Conservation (phyloP, 352 stramenopile genomes). For the Globisporangium emineosum region DNA sequence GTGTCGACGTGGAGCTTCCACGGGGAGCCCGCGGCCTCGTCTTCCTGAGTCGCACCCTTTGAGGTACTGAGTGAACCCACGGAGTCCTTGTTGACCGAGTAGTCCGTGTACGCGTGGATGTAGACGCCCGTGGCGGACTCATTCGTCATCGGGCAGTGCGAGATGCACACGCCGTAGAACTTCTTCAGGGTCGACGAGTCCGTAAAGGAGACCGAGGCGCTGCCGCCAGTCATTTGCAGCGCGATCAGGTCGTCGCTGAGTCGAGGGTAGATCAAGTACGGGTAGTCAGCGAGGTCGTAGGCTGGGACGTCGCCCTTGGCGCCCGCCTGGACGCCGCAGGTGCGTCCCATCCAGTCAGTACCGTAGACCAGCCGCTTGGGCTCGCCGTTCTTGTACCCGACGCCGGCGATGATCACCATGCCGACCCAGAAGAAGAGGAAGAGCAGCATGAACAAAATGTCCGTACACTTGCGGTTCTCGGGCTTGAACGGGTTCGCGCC, state of each 20-base stretch:
- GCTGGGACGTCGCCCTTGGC: slow-evolving; percentile 39
- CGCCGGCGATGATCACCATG: slow-evolving; percentile 65
- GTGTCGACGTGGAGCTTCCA: slow-evolving; percentile 66
- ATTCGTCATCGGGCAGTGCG: slow-evolving; percentile 49
- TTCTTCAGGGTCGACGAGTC: slow-evolving; percentile 30
- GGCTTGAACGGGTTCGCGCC: slow-evolving; percentile 65
- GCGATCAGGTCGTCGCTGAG: slow-evolving; percentile 54
- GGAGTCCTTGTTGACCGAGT: slow-evolving; percentile 28
- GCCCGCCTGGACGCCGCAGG: slow-evolving; percentile 50
- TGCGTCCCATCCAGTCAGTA: slow-evolving; percentile 67
- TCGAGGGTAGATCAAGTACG: slow-evolving; percentile 70
- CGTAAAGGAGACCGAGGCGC: slow-evolving; percentile 15
- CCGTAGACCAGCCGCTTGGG: slow-evolving; percentile 76
- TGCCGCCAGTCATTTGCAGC: slow-evolving; percentile 16
- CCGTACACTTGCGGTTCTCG: slow-evolving; percentile 72
- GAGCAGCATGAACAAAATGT: slow-evolving; percentile 62
- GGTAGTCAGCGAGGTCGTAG: slow-evolving; percentile 68
- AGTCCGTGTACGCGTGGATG: slow-evolving; percentile 63
- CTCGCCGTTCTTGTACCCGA: slow-evolving; percentile 64
- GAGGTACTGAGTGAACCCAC: slow-evolving; percentile 32
- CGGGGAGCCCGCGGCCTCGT: slow-evolving; percentile 50
- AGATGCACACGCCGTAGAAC: slow-evolving; percentile 45
- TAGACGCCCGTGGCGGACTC: slow-evolving; percentile 34
- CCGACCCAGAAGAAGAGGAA: slow-evolving; percentile 53
- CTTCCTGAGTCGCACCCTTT: slow-evolving; percentile 33